Percentiles rank a stretch among this genome's conserved stretches.
phyloP scores from a whole-genome alignment of 257 asterid species.

The Solanum pennellii region DNA sequence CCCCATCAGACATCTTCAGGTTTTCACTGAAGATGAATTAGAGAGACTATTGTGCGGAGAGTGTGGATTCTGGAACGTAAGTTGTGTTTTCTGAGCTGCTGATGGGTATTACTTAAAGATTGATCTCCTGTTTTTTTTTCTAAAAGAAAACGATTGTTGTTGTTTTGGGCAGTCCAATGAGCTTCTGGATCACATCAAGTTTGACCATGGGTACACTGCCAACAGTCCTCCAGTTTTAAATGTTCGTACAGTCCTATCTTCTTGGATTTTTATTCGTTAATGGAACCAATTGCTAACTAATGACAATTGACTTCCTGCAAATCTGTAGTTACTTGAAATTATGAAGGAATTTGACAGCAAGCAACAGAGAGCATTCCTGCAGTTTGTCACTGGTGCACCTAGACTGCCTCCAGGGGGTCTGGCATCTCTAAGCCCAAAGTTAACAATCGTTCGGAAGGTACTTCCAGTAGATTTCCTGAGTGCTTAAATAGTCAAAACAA shows the following conservation, averaged over 20 bases:
- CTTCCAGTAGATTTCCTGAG: background rate
- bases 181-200: slow-evolving; percentile 79
- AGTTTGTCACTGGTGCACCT: slow-evolving; percentile 95
- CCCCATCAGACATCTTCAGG: slow-evolving; percentile 58
- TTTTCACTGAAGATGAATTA: slow-evolving; percentile 78
- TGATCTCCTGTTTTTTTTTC: background rate
- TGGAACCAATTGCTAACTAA: background rate
- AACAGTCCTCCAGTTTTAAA: slow-evolving; percentile 69
- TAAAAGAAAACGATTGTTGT: background rate
- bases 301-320: background rate
- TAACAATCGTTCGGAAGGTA: slow-evolving; percentile 92
- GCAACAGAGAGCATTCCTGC: slow-evolving; percentile 86
- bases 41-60: slow-evolving; percentile 90
- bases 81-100: slow-evolving; percentile 8
- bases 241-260: slow-evolving; percentile 30
- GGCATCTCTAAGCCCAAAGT: slow-evolving; percentile 86
- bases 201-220: slow-evolving; percentile 90
- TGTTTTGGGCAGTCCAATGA: slow-evolving; percentile 47
- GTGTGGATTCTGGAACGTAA: slow-evolving; percentile 69
- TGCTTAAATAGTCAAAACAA: background rate
- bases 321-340: slow-evolving; percentile 62
- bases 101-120: background rate
- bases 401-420: slow-evolving; percentile 90
- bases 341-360: slow-evolving; percentile 60
- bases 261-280: background rate